These are phyloP conservation scores for Linum trigynum DNA, from an alignment of 345 rosid species.

Conservation along the genomic window DNA sequence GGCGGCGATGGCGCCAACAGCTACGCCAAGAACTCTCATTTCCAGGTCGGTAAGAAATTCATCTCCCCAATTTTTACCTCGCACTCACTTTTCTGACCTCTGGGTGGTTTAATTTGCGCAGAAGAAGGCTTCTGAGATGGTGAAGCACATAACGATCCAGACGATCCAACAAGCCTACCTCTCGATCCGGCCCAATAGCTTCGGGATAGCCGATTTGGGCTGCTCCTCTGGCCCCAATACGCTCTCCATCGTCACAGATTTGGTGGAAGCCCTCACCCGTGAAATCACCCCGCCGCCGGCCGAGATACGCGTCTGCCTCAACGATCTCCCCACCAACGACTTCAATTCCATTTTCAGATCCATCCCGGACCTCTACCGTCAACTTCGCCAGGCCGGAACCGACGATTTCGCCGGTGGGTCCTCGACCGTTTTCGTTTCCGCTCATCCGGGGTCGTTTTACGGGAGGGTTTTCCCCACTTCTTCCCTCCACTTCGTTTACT, in stretches of 20 bases:
- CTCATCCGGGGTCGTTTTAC: slow-evolving; percentile 78
- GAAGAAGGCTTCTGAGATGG: slow-evolving; percentile 64
- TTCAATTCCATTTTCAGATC: slow-evolving; percentile 51
- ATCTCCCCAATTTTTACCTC: neutral
- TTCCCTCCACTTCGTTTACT: slow-evolving; percentile 56
- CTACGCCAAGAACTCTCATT: slow-evolving; percentile 60
- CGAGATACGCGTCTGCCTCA: slow-evolving; percentile 40
- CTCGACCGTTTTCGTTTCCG: slow-evolving; percentile 40
- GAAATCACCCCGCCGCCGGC: slow-evolving; percentile 24
- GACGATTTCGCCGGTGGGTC: neutral
- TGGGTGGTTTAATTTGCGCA: slow-evolving; percentile 9
- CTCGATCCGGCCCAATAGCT: slow-evolving; percentile 22
- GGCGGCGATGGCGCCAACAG: slow-evolving; percentile 61
- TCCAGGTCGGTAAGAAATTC: slow-evolving; percentile 35
- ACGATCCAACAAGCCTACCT: slow-evolving; percentile 40
- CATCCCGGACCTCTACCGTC: slow-evolving; percentile 41
- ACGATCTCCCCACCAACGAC: slow-evolving; percentile 58
- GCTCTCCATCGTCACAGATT: slow-evolving; percentile 36
- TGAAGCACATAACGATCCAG: slow-evolving; percentile 52
- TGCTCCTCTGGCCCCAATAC: slow-evolving; percentile 50
- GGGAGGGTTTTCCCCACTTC: slow-evolving; percentile 64
- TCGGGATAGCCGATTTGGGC: slow-evolving; percentile 49
- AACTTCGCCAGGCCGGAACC: slow-evolving; percentile 22
- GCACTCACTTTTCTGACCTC: neutral
- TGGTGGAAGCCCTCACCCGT: slow-evolving; percentile 23